Percentiles rank a stretch among this genome's conserved stretches.
Conservation (phyloP, 1,284 basidiomycete genomes). For the Puccinia polysora region DNA sequence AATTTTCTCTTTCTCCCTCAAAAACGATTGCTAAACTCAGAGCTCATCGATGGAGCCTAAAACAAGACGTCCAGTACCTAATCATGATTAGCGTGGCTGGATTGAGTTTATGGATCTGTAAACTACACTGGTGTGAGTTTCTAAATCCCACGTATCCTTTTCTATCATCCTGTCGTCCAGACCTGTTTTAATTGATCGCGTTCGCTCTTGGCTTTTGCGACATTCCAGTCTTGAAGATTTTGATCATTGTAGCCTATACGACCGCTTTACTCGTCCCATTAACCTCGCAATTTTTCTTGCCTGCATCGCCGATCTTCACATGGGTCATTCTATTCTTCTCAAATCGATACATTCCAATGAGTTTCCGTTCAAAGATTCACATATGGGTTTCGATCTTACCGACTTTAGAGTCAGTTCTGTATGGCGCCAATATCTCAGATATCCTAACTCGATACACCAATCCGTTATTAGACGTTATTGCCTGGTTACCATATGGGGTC, state of each 20-base stretch:
- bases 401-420: slow-evolving; percentile 86
- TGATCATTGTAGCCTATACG: slow-evolving; percentile 70
- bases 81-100: slow-evolving; percentile 38
- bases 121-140: slow-evolving; percentile 27
- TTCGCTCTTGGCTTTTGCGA: not conserved
- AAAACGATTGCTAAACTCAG: slow-evolving; percentile 21
- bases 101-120: slow-evolving; percentile 30
- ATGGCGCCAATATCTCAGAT: slow-evolving; percentile 94
- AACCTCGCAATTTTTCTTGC: slow-evolving; percentile 86
- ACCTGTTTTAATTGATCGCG: no score
- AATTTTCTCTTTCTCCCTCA: slow-evolving; percentile 17
- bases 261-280: slow-evolving; percentile 72
- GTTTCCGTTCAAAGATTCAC: slow-evolving; percentile 76
- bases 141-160: not conserved
- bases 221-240: slow-evolving; percentile 68
- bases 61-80: slow-evolving; percentile 25
- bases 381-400: slow-evolving; percentile 90
- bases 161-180: no score
- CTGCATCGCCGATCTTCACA: slow-evolving; percentile 76
- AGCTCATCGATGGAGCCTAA: slow-evolving; percentile 31
- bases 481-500: slow-evolving; percentile 94
- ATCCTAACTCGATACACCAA: slow-evolving; percentile 90
- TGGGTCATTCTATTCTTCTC: slow-evolving; percentile 56
- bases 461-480: slow-evolving; percentile 81
- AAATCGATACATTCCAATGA: slow-evolving; percentile 71